Conservation (phyloP, 2,329 filamentous ascomycete genomes). For the Aspergillus pseudoviridinutans region DNA sequence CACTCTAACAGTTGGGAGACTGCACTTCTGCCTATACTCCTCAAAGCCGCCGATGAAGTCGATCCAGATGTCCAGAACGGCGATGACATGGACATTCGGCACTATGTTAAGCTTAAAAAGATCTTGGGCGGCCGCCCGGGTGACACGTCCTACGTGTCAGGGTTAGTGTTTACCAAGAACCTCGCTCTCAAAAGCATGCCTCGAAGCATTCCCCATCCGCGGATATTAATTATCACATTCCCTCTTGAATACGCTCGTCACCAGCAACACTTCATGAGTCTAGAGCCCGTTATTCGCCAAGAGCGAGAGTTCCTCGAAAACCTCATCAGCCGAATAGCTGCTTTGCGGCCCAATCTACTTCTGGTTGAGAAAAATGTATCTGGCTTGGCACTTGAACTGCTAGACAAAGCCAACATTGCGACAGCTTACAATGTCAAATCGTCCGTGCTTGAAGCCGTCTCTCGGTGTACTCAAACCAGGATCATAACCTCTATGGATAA, state of each 20-base stretch:
- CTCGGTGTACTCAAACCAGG: slow-evolving; percentile 83
- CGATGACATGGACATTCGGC: slow-evolving; percentile 94
- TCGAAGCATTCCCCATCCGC: slow-evolving; percentile 74
- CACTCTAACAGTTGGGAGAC: slow-evolving; percentile 80
- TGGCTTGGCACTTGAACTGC: slow-evolving; percentile 80
- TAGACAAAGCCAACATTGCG: slow-evolving; percentile 83
- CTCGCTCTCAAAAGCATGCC: slow-evolving; percentile 95
- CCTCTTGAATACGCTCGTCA: slow-evolving; percentile 94
- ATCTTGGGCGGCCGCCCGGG: slow-evolving; percentile 85
- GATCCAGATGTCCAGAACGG: slow-evolving; percentile 85
- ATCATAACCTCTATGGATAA: slow-evolving; percentile 96
- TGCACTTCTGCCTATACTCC: slow-evolving; percentile 81
- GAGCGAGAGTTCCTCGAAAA: slow-evolving; percentile 91
- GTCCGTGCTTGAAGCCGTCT: slow-evolving; percentile 91
- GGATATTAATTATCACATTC: slow-evolving; percentile 90
- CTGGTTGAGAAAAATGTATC: slow-evolving; percentile 93
- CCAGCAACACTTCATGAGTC: slow-evolving; percentile 92
- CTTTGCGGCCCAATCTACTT: slow-evolving; percentile 76
- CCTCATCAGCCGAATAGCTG: slow-evolving; percentile 85
- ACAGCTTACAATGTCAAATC: slow-evolving; percentile 96
- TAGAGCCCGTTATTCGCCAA: slow-evolving; percentile 94
- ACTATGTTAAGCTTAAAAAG: slow-evolving; percentile 97
- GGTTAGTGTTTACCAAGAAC: slow-evolving; percentile 96
- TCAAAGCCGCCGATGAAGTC: slow-evolving; percentile 90
- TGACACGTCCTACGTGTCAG: slow-evolving; percentile 94